A percentile compares a stretch with the other conserved stretches of the same genome.
These are phyloP conservation scores for Pseudozyma pruni DNA, from an alignment of 1,284 basidiomycete species.

Conservation along the genomic window DNA sequence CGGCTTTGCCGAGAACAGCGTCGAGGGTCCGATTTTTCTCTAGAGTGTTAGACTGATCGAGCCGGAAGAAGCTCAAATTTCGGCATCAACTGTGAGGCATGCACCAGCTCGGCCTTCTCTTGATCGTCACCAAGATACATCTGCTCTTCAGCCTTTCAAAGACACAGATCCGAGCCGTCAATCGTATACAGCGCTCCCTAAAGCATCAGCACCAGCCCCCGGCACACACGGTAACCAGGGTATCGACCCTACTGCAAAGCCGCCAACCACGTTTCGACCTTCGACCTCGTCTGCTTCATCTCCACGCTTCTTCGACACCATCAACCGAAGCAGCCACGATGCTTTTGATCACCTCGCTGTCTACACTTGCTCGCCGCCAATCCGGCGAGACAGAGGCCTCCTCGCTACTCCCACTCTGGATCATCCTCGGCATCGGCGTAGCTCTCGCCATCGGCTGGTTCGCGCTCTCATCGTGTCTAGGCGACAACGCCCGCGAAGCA, in stretches of 20 bases:
- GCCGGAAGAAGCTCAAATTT: too few species aligned
- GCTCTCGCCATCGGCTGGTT: slow-evolving; percentile 46
- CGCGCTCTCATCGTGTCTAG: slow-evolving; percentile 48
- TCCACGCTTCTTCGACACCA: too few species aligned
- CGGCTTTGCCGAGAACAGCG: slow-evolving; percentile 23
- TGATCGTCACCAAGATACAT: too few species aligned
- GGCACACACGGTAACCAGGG: too few species aligned
- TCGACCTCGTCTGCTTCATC: not conserved
- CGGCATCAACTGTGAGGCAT: too few species aligned
- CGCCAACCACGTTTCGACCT: too few species aligned
- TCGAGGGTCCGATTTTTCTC: not conserved
- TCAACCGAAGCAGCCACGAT: not conserved
- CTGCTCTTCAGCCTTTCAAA: too few species aligned
- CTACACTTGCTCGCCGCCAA: slow-evolving; percentile 7
- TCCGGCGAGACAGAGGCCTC: slow-evolving; percentile 28
- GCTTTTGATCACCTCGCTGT: slow-evolving; percentile 5
- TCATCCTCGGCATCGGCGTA: slow-evolving; percentile 46
- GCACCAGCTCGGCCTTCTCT: too few species aligned
- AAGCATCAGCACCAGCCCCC: slow-evolving; percentile 2
- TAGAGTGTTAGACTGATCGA: slow-evolving; percentile 1
- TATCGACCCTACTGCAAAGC: too few species aligned
- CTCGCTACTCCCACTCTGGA: slow-evolving; percentile 43
- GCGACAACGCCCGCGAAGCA: slow-evolving; percentile 37
- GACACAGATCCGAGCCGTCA: too few species aligned
- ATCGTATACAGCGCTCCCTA: too few species aligned